Base-by-base conservation (phyloP, 2,329 filamentous ascomycete genomes). In the Chaetomiaceae sp. region DNA sequence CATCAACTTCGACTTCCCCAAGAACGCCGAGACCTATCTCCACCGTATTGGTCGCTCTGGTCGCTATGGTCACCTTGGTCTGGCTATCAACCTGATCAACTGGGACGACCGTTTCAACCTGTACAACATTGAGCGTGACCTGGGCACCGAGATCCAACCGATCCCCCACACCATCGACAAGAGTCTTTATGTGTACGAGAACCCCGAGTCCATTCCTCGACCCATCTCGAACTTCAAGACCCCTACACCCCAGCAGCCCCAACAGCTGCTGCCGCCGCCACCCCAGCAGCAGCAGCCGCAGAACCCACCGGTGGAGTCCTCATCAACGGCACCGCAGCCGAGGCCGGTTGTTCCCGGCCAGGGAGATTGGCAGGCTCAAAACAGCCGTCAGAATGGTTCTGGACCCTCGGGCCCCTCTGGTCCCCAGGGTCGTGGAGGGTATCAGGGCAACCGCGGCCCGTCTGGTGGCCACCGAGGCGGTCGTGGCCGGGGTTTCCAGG, bases 1-100 rank as follows among this genome's bases (percentile, higher is more conserved):
- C 67, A 99, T 99, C 81, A 99, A 99, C 75, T 99, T 99, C 65
- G 93, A 99, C 66, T 99, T 99, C 69, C 93, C 93, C 48, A 99
- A 99, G 76, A 99, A 99, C 64, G 95, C 93, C 14, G 93, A 99
- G 73, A 99, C 93, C 0, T 99, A 99, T 67, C 83, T 99, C 51
- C 93, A 99, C 73, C 89, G 93, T 61, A 99, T 99, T 67, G 93
- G 93, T 76, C 89, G 93, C 66, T 99, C 93, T 45, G 93, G 93
- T 60, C 89, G 93, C 59, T 99, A 96, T 67, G 93, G 93, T 59
- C 93, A 99, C 72, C 79, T 97, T 65, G 93, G 93, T 79, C 77
- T 99, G 60, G 95, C 95, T 58, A 99, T 99, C 67, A 99, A 99
- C 72, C 76, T 99, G 68, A 99, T 99, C 78, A 97, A 95, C 70